phyloP scores from a whole-genome alignment of 495 filamentous ascomycete genomes.

The Platismatia glauca region DNA sequence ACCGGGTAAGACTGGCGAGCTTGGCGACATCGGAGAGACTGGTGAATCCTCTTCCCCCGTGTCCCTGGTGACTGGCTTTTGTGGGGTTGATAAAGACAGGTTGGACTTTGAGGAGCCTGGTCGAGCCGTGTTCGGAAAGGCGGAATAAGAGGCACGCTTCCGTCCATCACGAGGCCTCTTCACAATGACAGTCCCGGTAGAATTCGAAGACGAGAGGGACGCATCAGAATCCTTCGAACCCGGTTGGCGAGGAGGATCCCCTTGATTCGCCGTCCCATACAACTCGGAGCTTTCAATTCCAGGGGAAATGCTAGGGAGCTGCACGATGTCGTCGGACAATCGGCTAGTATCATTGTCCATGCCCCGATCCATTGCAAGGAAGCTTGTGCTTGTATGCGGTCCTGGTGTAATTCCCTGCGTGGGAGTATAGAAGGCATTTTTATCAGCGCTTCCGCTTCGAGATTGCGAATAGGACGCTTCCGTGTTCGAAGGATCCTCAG shows the following conservation, averaged over 20 bases:
- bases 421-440: background rate
- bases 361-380: constrained; percentile 9
- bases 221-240: constrained; percentile 29
- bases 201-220: constrained; percentile 41
- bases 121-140: constrained; percentile 20
- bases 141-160: constrained; percentile 23
- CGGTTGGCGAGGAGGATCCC: constrained; percentile 13
- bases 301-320: constrained; percentile 20
- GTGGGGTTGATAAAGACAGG: constrained; percentile 16
- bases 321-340: constrained; percentile 19
- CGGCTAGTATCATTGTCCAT: background rate
- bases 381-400: constrained; percentile 7
- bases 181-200: constrained; percentile 41
- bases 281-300: background rate
- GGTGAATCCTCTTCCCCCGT: constrained; percentile 8
- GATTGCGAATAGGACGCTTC: background rate
- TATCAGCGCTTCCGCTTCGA: background rate
- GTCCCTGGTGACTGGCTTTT: constrained; percentile 8
- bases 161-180: constrained; percentile 21
- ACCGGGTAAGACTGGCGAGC: constrained; percentile 9
- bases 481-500: background rate
- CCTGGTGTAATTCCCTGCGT: background rate
- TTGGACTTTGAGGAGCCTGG: constrained; percentile 23
- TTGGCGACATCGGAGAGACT: constrained; percentile 17
- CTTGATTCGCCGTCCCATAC: constrained; percentile 7